A percentile compares a stretch with the other conserved stretches of the same genome.
phyloP scores from a whole-genome alignment of 2,329 filamentous ascomycete genomes.

The Stromatinia cepivora region DNA sequence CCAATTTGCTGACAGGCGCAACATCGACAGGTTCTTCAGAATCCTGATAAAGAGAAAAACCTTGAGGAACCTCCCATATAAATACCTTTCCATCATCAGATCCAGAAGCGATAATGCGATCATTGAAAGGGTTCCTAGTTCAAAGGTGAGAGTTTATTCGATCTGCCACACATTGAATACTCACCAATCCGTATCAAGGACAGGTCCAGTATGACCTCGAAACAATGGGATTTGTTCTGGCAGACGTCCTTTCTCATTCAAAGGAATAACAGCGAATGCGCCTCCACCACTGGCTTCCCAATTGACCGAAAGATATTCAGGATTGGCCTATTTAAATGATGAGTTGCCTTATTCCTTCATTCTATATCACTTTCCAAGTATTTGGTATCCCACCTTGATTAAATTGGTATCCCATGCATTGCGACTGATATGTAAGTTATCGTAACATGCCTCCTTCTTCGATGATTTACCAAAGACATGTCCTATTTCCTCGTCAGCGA shows the following conservation, averaged over 20 bases:
- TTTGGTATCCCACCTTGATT: constrained; percentile 70
- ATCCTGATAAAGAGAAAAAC: constrained; percentile 82
- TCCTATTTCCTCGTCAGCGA: constrained; percentile 55
- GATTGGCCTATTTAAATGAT: constrained; percentile 69
- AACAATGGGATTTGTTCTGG: constrained; percentile 94
- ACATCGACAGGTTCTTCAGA: constrained; percentile 82
- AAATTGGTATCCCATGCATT: constrained; percentile 99
- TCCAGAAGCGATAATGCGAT: constrained; percentile 85
- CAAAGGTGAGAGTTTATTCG: constrained; percentile 20
- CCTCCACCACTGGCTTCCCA: constrained; percentile 97
- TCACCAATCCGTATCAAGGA: constrained; percentile 96
- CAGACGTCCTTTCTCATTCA: constrained; percentile 84
- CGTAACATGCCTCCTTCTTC: constrained; percentile 97
- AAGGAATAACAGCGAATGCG: constrained; percentile 92
- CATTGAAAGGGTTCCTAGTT: constrained; percentile 89
- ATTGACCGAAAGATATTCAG: constrained; percentile 94
- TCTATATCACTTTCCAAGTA: not conserved
- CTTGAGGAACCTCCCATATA: constrained; percentile 89
- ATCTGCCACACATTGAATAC: constrained; percentile 32
- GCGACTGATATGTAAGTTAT: constrained; percentile 93
- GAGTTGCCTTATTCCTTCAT: constrained; percentile 27
- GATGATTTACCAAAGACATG: constrained; percentile 97
- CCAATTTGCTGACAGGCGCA: constrained; percentile 75
- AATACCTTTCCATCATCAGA: constrained; percentile 98
- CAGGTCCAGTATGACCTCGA: constrained; percentile 90